These are phyloP conservation scores for Mortierella sp. DNA, from an alignment of 371 early-diverging fungal genomes.

Conservation along the genomic window DNA sequence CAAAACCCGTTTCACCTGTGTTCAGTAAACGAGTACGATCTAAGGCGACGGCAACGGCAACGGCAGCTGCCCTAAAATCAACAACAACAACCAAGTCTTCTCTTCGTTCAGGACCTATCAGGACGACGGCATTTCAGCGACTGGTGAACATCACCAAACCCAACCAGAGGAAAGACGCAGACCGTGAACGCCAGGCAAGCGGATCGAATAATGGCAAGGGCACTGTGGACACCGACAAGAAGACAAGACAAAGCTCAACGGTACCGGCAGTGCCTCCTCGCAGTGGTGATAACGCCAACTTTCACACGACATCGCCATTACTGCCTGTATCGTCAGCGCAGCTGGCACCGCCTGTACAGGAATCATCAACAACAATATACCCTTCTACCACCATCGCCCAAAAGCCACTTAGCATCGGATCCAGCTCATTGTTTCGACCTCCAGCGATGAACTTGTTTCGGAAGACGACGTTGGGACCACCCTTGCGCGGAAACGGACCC, in stretches of 20 bases:
- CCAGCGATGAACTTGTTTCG: not conserved
- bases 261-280: not conserved
- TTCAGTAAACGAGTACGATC: conserved; percentile 34
- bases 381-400: conserved; percentile 10
- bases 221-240: not conserved
- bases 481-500: conserved; percentile 13
- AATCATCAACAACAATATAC: not conserved
- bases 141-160: conserved; percentile 6
- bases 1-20: conserved; percentile 39
- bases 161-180: not conserved
- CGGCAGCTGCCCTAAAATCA: not conserved
- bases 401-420: not conserved
- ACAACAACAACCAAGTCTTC: conserved; percentile 3
- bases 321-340: not conserved
- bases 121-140: conserved; percentile 9
- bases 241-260: not conserved
- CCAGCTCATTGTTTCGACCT: conserved; percentile 1
- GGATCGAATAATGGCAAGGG: not conserved
- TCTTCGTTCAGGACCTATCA: not conserved
- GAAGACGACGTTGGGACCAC: conserved; percentile 24
- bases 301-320: not conserved
- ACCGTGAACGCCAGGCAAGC: not conserved
- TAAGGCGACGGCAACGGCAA: not conserved
- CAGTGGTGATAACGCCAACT: not conserved
- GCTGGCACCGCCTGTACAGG: not conserved